Base-by-base conservation (phyloP, 2,329 filamentous ascomycete species). In the Lomentospora prolificans region DNA sequence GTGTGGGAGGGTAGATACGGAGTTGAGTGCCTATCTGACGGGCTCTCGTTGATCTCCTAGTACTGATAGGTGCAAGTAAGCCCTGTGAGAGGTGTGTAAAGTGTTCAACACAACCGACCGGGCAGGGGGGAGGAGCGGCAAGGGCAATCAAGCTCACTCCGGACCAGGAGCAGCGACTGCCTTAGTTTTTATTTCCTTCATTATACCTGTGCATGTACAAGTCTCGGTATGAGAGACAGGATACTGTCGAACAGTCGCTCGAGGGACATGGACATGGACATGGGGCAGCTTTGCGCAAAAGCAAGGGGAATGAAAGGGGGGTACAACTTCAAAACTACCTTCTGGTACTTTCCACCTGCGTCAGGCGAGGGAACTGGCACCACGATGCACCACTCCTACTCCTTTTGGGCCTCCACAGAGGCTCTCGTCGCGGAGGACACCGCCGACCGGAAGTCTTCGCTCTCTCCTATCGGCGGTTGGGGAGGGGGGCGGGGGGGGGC, bases 1-100 rank as follows among this genome's bases (percentile, higher is more conserved):
- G 53, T 55, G 53, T 55, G 53, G 28, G n/a, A 48, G 53, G 41
- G 53, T 48, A 50, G 44, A 22, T 22, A 48, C 22, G 17, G 44
- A 25, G 44, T 22, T n/a, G 17, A 12, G 10, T 10, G 7, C 17
- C 12, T 10, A 19, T 48, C 12, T 48, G 44, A 12, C 30, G 30
- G 30, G 30, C 30, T 33, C 30, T 6, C 30, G 30, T 33, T 33
- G 30, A 33, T 12, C 30, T n/a, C n/a, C n/a, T n/a, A n/a, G n/a
- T n/a, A n/a, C n/a, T n/a, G n/a, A n/a, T 12, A 33, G 30, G 30
- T 33, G 30, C 30, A 33, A 33, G 30, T 12, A 12, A 33, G 30
- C 12, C 12, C 30, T 33, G n/a, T 33, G 30, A 7, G 30, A 33
- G 6, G 30, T 33, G 30, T 7, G 30, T 12, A 12, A 33, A 12